Evolutionary conservation across 2,329 filamentous ascomycete species (phyloP).

Genomic region (Huntiella bhutanensis): DNA sequence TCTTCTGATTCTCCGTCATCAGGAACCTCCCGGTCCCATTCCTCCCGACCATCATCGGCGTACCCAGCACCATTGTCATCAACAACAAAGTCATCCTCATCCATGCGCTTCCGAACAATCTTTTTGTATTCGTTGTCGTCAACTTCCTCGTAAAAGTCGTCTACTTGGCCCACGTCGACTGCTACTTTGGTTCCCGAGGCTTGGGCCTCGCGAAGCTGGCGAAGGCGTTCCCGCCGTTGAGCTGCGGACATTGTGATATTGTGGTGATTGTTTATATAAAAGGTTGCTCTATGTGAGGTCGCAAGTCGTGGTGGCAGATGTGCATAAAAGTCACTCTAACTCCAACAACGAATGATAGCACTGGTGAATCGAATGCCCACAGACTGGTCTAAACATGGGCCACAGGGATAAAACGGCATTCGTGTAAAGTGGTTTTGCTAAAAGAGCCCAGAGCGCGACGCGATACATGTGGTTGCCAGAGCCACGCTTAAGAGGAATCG

Average conservation of each 20-base stretch:
- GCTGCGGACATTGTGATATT: slow-evolving; percentile 23
- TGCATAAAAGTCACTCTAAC: neutral
- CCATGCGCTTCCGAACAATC: slow-evolving; percentile 70
- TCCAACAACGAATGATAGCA: neutral
- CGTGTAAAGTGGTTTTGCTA: too few species aligned
- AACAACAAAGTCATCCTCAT: slow-evolving; percentile 94
- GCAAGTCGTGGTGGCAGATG: too few species aligned
- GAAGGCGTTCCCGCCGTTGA: slow-evolving; percentile 35
- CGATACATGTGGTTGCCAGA: too few species aligned
- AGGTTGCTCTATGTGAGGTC: too few species aligned
- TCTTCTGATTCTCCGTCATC: slow-evolving; percentile 53
- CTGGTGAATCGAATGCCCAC: too few species aligned
- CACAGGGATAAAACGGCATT: too few species aligned
- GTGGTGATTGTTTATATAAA: too few species aligned
- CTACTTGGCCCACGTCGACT: slow-evolving; percentile 72
- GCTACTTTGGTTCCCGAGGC: slow-evolving; percentile 77
- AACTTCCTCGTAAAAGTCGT: slow-evolving; percentile 82
- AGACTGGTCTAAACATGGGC: too few species aligned
- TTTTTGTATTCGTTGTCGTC: slow-evolving; percentile 97
- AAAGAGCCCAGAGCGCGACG: too few species aligned
- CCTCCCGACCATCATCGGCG: slow-evolving; percentile 86
- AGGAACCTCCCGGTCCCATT: slow-evolving; percentile 59
- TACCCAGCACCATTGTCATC: slow-evolving; percentile 97
- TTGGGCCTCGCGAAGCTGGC: slow-evolving; percentile 67
- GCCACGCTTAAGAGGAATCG: too few species aligned